Evolutionary conservation across 129 eudicot genomes (phyloP).

Genomic region (Calendula officinalis): DNA sequence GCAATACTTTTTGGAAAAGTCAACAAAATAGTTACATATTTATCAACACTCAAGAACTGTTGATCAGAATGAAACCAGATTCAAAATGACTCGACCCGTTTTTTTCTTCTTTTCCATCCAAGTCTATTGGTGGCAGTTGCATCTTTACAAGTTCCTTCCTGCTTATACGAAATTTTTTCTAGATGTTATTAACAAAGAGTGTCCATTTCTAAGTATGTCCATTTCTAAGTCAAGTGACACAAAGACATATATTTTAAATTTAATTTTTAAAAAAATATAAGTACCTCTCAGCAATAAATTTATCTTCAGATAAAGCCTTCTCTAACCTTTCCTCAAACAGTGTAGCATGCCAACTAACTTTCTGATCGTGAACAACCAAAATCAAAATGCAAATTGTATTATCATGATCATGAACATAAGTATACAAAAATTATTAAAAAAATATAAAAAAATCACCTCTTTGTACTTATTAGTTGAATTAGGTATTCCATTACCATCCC

Average conservation of each 20-base stretch:
- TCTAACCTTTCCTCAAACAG: slow-evolving; percentile 94
- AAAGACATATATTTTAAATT: no score
- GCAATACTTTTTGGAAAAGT: neutral
- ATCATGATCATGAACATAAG: neutral
- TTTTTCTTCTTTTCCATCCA: slow-evolving; percentile 45
- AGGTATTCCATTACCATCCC: slow-evolving; percentile 94
- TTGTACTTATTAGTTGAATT: slow-evolving; percentile 88
- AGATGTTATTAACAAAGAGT: neutral
- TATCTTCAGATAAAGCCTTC: slow-evolving; percentile 81
- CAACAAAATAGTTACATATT: slow-evolving; percentile 29
- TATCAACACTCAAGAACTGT: slow-evolving; percentile 18
- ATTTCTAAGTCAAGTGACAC: neutral
- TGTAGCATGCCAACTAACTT: slow-evolving; percentile 94
- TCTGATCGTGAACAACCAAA: slow-evolving; percentile 68
- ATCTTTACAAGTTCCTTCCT: slow-evolving; percentile 51
- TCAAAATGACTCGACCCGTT: slow-evolving; percentile 36
- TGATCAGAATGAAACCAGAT: slow-evolving; percentile 45
- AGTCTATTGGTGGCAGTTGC: slow-evolving; percentile 34
- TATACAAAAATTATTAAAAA: neutral
- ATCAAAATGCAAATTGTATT: neutral
- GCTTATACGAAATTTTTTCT: slow-evolving; percentile 15
- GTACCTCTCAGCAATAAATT: slow-evolving; percentile 61
- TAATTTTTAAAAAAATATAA: no score
- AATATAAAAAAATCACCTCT: slow-evolving; percentile 47
- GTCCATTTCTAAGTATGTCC: neutral